Percentiles rank a stretch among this genome's conserved stretches.
These are phyloP conservation scores for Celoporthe dispersa DNA, from an alignment of 2,329 filamentous ascomycete genomes.

Conservation along the genomic window DNA sequence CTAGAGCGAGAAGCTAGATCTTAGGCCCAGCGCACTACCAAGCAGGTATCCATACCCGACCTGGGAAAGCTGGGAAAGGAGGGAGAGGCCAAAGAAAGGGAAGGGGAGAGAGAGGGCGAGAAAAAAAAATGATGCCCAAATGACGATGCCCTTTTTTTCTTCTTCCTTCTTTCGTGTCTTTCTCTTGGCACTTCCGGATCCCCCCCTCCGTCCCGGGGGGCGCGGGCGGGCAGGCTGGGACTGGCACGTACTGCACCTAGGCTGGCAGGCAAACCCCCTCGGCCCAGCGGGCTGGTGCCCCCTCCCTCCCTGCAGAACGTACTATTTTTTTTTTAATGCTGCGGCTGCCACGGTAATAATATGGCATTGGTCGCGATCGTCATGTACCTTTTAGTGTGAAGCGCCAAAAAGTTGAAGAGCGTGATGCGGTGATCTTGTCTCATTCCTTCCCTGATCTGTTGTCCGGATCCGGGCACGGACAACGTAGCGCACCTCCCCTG, in stretches of 20 bases:
- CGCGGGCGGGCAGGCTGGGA: not conserved
- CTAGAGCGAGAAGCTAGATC: constrained; percentile 1
- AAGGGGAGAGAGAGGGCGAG: no score
- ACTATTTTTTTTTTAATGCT: not conserved
- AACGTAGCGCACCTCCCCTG: not conserved
- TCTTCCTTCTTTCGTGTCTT: no score
- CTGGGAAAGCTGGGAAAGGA: no score
- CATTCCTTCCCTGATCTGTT: not conserved
- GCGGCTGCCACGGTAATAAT: not conserved
- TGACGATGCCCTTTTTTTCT: no score
- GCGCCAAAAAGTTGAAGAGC: not conserved
- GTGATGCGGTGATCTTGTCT: constrained; percentile 3
- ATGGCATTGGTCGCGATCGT: not conserved
- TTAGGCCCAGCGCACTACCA: not conserved
- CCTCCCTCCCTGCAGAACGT: no score
- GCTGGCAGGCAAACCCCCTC: not conserved
- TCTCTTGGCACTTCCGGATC: not conserved
- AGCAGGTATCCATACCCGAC: not conserved
- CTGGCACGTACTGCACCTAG: not conserved
- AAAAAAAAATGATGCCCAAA: not conserved
- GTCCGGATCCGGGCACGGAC: not conserved
- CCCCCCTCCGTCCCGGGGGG: not conserved
- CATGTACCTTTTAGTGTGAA: not conserved
- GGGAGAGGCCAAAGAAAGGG: not conserved
- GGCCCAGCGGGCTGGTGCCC: not conserved